These are phyloP conservation scores for Coemansia sp. DNA, from an alignment of 192 early-diverging fungal species.

Conservation along the genomic window DNA sequence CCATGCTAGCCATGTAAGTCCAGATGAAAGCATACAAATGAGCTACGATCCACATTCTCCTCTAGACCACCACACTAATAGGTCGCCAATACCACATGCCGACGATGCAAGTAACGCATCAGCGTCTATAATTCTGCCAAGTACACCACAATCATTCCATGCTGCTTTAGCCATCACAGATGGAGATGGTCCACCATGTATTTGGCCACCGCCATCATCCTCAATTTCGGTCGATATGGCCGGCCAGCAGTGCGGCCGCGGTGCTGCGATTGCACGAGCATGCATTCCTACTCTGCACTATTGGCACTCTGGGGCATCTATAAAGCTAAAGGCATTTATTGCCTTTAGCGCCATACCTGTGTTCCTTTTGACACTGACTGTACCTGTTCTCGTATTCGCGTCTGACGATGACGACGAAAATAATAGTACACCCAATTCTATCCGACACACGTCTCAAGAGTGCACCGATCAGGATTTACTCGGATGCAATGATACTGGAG, in stretches of 20 bases:
- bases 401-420: constrained; percentile 1
- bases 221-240: background rate
- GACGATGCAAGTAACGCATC: background rate
- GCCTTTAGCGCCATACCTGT: constrained; percentile 45
- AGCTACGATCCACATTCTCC: background rate
- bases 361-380: constrained; percentile 43
- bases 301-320: constrained; percentile 32
- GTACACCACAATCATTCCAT: constrained; percentile 6
- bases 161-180: background rate
- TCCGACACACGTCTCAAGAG: background rate
- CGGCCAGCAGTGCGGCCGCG: background rate
- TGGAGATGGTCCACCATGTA: background rate
- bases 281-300: constrained; percentile 44
- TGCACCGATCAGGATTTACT: too few relatives aligned
- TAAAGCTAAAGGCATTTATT: constrained; percentile 34
- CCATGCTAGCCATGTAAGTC: background rate
- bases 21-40: background rate
- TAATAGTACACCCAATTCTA: background rate
- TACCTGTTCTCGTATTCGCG: constrained; percentile 28
- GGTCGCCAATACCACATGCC: background rate
- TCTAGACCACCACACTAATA: background rate
- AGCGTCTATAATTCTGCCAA: background rate
- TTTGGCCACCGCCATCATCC: background rate
- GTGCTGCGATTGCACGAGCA: constrained; percentile 9
- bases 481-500: background rate